These are phyloP conservation scores for Colletotrichum sp. DNA, from an alignment of 2,329 filamentous ascomycete species.

Conservation along the genomic window DNA sequence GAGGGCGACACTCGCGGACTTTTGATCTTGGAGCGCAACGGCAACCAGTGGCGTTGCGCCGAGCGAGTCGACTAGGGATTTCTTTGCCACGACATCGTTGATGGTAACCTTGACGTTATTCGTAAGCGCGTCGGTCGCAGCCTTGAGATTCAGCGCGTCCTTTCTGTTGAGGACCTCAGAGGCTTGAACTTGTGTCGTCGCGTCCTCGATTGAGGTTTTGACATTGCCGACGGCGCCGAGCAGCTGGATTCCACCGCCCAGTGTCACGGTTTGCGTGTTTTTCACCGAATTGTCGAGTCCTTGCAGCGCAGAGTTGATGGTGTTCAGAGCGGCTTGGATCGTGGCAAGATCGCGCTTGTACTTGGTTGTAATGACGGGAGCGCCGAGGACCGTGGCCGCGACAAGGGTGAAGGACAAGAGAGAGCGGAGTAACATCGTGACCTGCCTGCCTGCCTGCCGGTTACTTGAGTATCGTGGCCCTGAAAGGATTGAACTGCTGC, in stretches of 20 bases:
- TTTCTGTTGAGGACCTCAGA: background rate
- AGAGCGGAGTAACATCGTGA: conserved; percentile 6
- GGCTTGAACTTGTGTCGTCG: conserved; percentile 3
- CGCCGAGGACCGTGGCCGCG: background rate
- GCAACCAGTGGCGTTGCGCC: conserved; percentile 16
- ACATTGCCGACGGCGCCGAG: background rate
- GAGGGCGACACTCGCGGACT: conserved; percentile 4
- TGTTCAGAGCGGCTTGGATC: conserved; percentile 11
- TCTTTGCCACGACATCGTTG: conserved; percentile 13
- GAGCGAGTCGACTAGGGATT: conserved; percentile 2
- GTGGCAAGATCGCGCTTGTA: background rate
- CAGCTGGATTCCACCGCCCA: background rate
- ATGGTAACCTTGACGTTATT: conserved; percentile 18
- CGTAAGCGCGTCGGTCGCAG: conserved; percentile 13
- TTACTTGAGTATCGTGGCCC: background rate
- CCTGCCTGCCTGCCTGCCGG: background rate
- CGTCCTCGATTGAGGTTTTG: background rate
- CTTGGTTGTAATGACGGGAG: background rate
- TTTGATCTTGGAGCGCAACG: conserved; percentile 14
- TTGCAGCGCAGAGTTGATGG: conserved; percentile 11
- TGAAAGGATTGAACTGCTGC: background rate
- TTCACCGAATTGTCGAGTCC: conserved; percentile 13
- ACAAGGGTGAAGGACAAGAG: background rate
- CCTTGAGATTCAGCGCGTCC: conserved; percentile 3
- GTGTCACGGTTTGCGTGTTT: background rate